A percentile compares a stretch with the other conserved stretches of the same genome.
These are phyloP conservation scores for Suillus placidus DNA, from an alignment of 768 basidiomycete genomes.

Conservation along the genomic window DNA sequence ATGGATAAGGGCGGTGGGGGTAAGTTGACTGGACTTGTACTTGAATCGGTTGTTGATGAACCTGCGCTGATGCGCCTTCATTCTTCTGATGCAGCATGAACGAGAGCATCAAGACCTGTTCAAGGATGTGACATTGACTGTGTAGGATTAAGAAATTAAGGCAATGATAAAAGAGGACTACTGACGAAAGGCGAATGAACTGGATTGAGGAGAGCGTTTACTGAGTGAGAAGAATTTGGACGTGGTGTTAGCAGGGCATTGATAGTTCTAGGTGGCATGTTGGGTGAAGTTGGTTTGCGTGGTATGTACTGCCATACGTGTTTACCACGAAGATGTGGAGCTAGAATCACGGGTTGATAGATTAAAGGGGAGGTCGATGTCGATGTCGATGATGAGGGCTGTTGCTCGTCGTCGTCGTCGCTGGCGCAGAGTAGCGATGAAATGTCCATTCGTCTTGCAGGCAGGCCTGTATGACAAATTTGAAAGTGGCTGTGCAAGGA, in stretches of 20 bases:
- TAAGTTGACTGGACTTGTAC: slow-evolving; percentile 18
- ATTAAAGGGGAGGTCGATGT: slow-evolving; percentile 11
- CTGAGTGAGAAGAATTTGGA: slow-evolving; percentile 22
- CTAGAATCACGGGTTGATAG: slow-evolving; percentile 31
- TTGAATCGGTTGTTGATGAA: not conserved
- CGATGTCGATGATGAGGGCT: not conserved
- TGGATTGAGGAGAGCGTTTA: slow-evolving; percentile 7
- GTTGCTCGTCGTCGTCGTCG: slow-evolving; percentile 27
- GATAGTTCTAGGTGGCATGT: slow-evolving; percentile 13
- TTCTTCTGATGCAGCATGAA: slow-evolving; percentile 71
- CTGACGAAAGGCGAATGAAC: not conserved
- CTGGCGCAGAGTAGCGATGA: slow-evolving; percentile 72
- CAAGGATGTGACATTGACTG: slow-evolving; percentile 16
- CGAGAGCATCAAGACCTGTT: slow-evolving; percentile 62
- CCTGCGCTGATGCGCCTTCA: slow-evolving; percentile 33
- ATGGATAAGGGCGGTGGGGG: slow-evolving; percentile 5
- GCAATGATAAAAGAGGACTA: not conserved
- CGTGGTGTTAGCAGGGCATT: slow-evolving; percentile 18
- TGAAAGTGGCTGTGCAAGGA: too few species aligned
- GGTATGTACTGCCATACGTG: slow-evolving; percentile 11
- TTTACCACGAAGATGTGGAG: slow-evolving; percentile 32
- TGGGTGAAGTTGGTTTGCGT: slow-evolving; percentile 6
- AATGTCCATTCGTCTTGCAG: slow-evolving; percentile 71
- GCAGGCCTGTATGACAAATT: slow-evolving; percentile 33
- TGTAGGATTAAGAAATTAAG: not conserved